Conservation (phyloP, 2,329 filamentous ascomycete genomes). For the Sordariomycetes sp. region DNA sequence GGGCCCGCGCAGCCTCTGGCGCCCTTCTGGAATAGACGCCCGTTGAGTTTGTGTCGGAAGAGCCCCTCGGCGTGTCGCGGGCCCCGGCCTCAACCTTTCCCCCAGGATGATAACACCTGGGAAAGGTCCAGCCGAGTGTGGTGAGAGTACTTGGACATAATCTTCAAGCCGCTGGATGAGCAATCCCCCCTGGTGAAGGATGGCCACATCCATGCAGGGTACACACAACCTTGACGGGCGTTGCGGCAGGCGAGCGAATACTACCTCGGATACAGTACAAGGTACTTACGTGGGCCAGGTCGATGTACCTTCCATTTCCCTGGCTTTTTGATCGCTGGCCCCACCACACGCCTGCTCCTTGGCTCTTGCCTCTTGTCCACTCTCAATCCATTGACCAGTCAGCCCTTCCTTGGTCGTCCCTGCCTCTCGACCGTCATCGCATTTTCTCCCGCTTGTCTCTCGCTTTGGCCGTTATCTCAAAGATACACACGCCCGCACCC, state of each 20-base stretch:
- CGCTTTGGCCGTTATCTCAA: not conserved
- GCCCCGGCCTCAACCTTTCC: too few species aligned
- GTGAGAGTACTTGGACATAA: too few species aligned
- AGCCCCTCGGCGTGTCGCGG: too few species aligned
- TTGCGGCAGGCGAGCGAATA: not conserved
- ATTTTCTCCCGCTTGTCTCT: not conserved
- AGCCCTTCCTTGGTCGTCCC: conserved; percentile 18
- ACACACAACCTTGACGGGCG: too few species aligned
- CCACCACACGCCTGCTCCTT: not conserved
- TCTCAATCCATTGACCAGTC: conserved; percentile 2
- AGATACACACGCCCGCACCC: not conserved
- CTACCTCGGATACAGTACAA: conserved; percentile 3
- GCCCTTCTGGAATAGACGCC: too few species aligned
- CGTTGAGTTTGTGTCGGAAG: too few species aligned
- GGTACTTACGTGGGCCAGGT: conserved; percentile 2
- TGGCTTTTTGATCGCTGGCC: not conserved
- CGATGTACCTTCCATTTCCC: not conserved
- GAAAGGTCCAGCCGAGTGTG: too few species aligned
- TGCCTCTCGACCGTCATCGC: conserved; percentile 17
- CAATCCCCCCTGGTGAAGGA: too few species aligned
- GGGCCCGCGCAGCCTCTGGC: too few species aligned
- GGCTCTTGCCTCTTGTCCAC: not conserved
- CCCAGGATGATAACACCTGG: too few species aligned
- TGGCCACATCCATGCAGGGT: too few species aligned
- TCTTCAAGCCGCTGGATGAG: too few species aligned